phyloP scores from a whole-genome alignment of 805 yeast genomes.

The Trichomonascus vanleenenianus region DNA sequence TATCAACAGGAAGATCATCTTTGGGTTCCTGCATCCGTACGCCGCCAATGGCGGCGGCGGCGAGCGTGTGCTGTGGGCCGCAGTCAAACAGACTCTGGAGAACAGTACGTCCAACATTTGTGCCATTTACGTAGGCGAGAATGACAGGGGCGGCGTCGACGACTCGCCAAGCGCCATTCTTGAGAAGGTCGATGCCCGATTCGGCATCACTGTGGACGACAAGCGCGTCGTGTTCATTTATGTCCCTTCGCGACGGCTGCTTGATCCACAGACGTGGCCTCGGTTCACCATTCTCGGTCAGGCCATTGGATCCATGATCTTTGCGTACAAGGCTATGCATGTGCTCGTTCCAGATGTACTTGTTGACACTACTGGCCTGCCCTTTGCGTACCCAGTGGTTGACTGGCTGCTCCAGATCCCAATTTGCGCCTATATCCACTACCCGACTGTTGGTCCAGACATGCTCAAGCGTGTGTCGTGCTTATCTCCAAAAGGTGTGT shows the following conservation, averaged over 20 bases:
- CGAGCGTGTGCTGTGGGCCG: conserved; percentile 93
- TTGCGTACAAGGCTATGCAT: conserved; percentile 63
- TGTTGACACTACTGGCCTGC: conserved; percentile 92
- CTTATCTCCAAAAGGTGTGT: conserved; percentile 39
- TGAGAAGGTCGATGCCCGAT: conserved; percentile 36
- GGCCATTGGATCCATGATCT: conserved; percentile 65
- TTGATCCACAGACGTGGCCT: conserved; percentile 70
- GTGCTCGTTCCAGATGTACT: conserved; percentile 77
- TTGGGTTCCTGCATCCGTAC: conserved; percentile 92
- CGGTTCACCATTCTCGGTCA: conserved; percentile 80
- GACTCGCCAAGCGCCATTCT: conserved; percentile 39
- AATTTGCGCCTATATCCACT: conserved; percentile 83
- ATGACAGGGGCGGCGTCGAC: conserved; percentile 25
- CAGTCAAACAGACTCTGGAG: conserved; percentile 61
- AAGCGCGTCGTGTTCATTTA: conserved; percentile 54
- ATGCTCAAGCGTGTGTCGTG: conserved; percentile 47
- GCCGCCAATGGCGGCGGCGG: conserved; percentile 99
- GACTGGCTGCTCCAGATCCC: conserved; percentile 57
- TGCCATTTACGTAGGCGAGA: conserved; percentile 67
- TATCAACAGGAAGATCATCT: conserved; percentile 36
- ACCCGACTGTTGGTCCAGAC: conserved; percentile 82
- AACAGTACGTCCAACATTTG: conserved; percentile 44
- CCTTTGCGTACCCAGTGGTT: conserved; percentile 72
- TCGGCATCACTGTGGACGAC: conserved; percentile 41
- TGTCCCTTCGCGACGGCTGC: conserved; percentile 46